Conservation (phyloP, 441 rosid genomes). For the Eutrema salsugineum region DNA sequence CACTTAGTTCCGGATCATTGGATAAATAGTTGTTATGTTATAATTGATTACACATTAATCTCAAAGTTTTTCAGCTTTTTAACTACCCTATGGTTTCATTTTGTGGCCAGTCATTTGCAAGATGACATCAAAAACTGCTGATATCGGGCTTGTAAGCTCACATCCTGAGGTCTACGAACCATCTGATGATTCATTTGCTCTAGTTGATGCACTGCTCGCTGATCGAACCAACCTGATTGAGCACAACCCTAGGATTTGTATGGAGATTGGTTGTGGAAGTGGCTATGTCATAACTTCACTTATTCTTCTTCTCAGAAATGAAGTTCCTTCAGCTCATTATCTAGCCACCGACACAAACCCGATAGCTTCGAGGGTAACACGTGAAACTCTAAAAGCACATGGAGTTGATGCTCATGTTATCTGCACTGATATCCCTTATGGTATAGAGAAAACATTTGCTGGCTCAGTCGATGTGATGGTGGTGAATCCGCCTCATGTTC, state of each 20-base stretch:
- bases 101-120: conserved; percentile 17
- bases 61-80: background rate
- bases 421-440: conserved; percentile 54
- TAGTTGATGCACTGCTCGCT: conserved; percentile 84
- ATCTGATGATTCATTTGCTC: conserved; percentile 91
- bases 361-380: conserved; percentile 58
- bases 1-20: too few relatives aligned
- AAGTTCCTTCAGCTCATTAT: conserved; percentile 39
- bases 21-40: too few relatives aligned
- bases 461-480: conserved; percentile 83
- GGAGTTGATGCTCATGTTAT: conserved; percentile 67
- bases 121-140: conserved; percentile 58
- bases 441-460: conserved; percentile 51
- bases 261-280: conserved; percentile 94
- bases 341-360: conserved; percentile 77
- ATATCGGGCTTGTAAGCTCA: conserved; percentile 71
- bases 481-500: conserved; percentile 96
- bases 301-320: conserved; percentile 63
- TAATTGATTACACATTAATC: background rate
- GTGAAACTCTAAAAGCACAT: conserved; percentile 67
- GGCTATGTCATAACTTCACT: conserved; percentile 92
- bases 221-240: conserved; percentile 55
- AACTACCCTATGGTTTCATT: background rate
- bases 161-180: conserved; percentile 92
- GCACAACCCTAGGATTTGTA: conserved; percentile 60